Conservation (phyloP, 305 asterid species). For the Andrographis paniculata region DNA sequence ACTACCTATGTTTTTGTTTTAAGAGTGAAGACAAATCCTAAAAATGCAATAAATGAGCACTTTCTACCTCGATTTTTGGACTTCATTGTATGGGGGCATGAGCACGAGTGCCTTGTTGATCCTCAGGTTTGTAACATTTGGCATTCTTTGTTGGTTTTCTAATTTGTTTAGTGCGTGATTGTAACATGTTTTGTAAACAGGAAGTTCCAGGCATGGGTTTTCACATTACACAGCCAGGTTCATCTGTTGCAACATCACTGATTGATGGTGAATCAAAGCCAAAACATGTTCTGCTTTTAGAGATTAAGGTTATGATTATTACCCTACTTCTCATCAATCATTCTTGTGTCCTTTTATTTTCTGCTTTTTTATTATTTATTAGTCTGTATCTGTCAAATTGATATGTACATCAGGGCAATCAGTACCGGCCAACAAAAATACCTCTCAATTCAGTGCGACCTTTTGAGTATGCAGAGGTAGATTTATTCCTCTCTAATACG, state of each 20-base stretch:
- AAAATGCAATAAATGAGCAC: slow-evolving; percentile 97
- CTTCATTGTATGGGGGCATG: slow-evolving; percentile 98
- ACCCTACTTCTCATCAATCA: slow-evolving; percentile 3
- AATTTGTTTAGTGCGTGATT: slow-evolving; percentile 20
- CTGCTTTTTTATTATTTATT: slow-evolving; percentile 1
- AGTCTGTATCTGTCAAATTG: slow-evolving; percentile 12
- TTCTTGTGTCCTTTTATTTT: slow-evolving; percentile 1
- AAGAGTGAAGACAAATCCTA: slow-evolving; percentile 94
- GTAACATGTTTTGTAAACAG: slow-evolving; percentile 35
- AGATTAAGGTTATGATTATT: slow-evolving; percentile 66
- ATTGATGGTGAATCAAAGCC: slow-evolving; percentile 98
- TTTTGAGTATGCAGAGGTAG: slow-evolving; percentile 90
- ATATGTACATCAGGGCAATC: slow-evolving; percentile 60
- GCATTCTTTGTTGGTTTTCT: slow-evolving; percentile 12
- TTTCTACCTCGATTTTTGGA: slow-evolving; percentile 93
- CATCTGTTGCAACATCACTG: slow-evolving; percentile 93
- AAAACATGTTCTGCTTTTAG: slow-evolving; percentile 89
- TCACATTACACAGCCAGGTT: slow-evolving; percentile 98
- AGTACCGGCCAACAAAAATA: slow-evolving; percentile 93
- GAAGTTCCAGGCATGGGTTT: slow-evolving; percentile 99
- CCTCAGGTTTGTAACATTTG: slow-evolving; percentile 60
- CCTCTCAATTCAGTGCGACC: slow-evolving; percentile 92
- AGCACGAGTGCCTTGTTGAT: slow-evolving; percentile 96
- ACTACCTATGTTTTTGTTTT: slow-evolving; percentile 14
- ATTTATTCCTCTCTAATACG: slow-evolving; percentile 18